Evolutionary conservation across 2,329 filamentous ascomycete genomes (phyloP).

Genomic region (Penicillium expansum): DNA sequence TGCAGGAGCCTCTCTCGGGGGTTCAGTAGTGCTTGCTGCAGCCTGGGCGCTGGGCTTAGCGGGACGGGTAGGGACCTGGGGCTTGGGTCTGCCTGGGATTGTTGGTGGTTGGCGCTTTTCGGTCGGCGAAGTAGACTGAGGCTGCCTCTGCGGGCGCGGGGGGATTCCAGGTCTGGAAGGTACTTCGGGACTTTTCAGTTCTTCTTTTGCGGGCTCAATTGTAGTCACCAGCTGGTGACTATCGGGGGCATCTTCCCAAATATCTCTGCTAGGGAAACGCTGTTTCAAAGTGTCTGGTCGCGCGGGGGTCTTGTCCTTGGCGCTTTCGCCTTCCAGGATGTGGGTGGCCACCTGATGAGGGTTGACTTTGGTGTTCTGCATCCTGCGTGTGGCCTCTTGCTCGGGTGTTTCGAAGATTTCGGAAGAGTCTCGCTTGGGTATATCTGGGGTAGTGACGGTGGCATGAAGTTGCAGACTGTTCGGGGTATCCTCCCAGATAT

Average conservation of each 20-base stretch:
- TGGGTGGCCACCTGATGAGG: constrained; percentile 36
- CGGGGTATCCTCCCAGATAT: constrained; percentile 96
- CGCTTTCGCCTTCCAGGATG: constrained; percentile 31
- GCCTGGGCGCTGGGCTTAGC: constrained; percentile 49
- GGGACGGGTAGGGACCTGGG: constrained; percentile 64
- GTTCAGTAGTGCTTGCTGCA: constrained; percentile 35
- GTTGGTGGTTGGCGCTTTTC: constrained; percentile 52
- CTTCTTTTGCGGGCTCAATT: constrained; percentile 52
- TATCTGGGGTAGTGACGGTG: constrained; percentile 79
- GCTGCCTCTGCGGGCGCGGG: constrained; percentile 34
- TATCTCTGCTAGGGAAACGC: constrained; percentile 85
- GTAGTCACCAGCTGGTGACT: constrained; percentile 77
- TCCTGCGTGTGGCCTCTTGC: constrained; percentile 48
- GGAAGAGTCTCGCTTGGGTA: constrained; percentile 47
- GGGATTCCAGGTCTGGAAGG: constrained; percentile 36
- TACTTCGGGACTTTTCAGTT: constrained; percentile 43
- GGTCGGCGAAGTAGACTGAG: constrained; percentile 44
- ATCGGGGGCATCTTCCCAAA: constrained; percentile 93
- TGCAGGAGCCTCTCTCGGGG: constrained; percentile 31
- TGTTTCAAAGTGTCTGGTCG: constrained; percentile 58
- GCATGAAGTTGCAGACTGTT: constrained; percentile 74
- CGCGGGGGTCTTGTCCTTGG: constrained; percentile 22
- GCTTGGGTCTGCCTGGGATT: constrained; percentile 61
- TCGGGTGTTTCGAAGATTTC: constrained; percentile 45
- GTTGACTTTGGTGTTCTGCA: constrained; percentile 40